Conservation (phyloP, 192 early-diverging fungal genomes). For the Chytriomyces hyalinus region DNA sequence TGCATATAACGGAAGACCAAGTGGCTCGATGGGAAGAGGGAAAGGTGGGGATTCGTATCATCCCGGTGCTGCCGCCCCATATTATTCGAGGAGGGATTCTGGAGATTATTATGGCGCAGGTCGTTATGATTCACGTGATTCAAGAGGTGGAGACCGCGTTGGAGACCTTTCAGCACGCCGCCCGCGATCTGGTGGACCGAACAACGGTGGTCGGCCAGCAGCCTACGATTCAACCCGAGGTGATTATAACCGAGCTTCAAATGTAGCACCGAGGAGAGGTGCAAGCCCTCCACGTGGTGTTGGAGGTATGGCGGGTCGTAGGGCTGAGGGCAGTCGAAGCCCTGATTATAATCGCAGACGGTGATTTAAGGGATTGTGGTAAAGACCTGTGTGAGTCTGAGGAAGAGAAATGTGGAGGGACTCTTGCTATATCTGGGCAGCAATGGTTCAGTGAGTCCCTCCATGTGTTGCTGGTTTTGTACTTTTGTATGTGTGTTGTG, state of each 20-base stretch:
- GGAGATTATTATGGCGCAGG: not conserved
- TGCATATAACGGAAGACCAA: not conserved
- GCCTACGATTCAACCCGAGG: not conserved
- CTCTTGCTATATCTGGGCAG: too few relatives aligned
- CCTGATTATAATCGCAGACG: not conserved
- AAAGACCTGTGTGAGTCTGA: too few relatives aligned
- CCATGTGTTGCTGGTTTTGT: too few relatives aligned
- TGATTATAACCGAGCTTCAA: not conserved
- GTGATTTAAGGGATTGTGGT: not conserved
- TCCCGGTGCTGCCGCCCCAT: not conserved
- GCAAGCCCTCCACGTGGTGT: not conserved
- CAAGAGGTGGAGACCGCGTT: not conserved
- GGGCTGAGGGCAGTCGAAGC: not conserved
- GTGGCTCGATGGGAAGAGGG: not conserved
- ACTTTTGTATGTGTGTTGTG: too few relatives aligned
- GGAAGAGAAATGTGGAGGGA: too few relatives aligned
- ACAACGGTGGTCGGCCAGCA: not conserved
- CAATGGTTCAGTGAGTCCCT: too few relatives aligned
- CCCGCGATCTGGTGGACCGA: not conserved
- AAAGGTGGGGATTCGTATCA: not conserved
- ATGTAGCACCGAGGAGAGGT: not conserved
- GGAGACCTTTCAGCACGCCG: not conserved
- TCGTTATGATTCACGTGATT: not conserved
- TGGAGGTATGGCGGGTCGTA: slow-evolving; percentile 15
- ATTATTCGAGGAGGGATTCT: not conserved